Conservation (phyloP, 2,329 filamentous ascomycete genomes). For the Pseudonectria buxi region DNA sequence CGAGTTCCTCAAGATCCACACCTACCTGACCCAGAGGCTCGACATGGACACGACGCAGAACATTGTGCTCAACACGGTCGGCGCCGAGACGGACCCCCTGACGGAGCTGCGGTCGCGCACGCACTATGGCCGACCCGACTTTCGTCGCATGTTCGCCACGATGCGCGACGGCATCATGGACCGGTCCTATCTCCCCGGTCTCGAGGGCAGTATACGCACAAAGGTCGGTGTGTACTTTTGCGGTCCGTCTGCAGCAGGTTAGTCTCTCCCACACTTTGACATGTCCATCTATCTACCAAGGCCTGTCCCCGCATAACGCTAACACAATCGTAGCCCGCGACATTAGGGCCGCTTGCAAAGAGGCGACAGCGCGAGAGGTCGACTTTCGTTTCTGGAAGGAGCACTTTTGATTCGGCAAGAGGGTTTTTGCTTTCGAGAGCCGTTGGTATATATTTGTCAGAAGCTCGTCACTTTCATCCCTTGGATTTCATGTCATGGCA, state of each 20-base stretch:
- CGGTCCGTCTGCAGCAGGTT: slow-evolving; percentile 68
- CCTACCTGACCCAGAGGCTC: slow-evolving; percentile 89
- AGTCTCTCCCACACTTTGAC: slow-evolving; percentile 19
- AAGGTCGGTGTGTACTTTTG: slow-evolving; percentile 98
- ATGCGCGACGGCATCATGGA: slow-evolving; percentile 87
- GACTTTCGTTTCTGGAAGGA: slow-evolving; percentile 99
- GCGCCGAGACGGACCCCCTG: slow-evolving; percentile 78
- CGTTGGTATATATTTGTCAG: no score
- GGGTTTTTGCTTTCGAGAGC: no score
- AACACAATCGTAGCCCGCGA: slow-evolving; percentile 58
- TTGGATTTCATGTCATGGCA: no score
- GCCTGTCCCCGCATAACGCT: slow-evolving; percentile 16
- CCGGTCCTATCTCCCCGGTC: slow-evolving; percentile 74
- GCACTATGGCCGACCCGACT: slow-evolving; percentile 93
- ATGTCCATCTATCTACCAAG: no score
- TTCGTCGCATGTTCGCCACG: slow-evolving; percentile 66
- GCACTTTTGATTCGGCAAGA: slow-evolving; percentile 52
- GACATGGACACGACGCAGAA: slow-evolving; percentile 92
- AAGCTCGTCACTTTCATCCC: no score
- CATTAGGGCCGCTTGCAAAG: slow-evolving; percentile 75
- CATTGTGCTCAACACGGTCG: slow-evolving; percentile 93
- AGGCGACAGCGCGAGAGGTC: slow-evolving; percentile 68
- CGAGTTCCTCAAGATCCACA: slow-evolving; percentile 96
- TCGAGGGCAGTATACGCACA: slow-evolving; percentile 69
- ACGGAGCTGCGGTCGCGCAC: slow-evolving; percentile 86